phyloP scores from a whole-genome alignment of 2,329 filamentous ascomycete genomes.

The Penicillium sp. region DNA sequence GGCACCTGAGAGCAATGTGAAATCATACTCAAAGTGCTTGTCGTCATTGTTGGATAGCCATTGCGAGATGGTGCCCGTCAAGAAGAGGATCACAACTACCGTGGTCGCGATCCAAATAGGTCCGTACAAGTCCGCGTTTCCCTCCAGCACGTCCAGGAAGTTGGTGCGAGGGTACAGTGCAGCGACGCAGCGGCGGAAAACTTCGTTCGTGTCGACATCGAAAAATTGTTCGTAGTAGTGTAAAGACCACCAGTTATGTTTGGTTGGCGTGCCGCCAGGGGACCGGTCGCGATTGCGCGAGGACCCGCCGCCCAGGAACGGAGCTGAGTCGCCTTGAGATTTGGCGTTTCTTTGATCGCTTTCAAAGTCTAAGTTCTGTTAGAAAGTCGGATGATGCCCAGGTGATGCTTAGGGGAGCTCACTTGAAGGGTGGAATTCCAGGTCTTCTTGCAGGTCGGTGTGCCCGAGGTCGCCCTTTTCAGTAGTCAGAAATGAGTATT shows the following conservation, averaged over 20 bases:
- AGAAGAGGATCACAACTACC: conserved; percentile 90
- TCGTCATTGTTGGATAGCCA: conserved; percentile 72
- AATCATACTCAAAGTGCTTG: conserved; percentile 85
- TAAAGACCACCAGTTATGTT: conserved; percentile 89
- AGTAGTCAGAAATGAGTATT: conserved; percentile 13
- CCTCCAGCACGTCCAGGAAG: conserved; percentile 95
- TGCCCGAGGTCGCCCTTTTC: conserved; percentile 90
- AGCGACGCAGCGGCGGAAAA: conserved; percentile 81
- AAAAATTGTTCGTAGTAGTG: conserved; percentile 98
- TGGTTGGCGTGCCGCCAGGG: conserved; percentile 55
- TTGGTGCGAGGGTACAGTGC: conserved; percentile 89
- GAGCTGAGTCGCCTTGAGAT: conserved; percentile 51
- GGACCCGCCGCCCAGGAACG: conserved; percentile 50
- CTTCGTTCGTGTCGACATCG: conserved; percentile 92
- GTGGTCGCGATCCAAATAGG: conserved; percentile 99
- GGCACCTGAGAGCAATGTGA: conserved; percentile 81
- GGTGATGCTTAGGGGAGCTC: conserved; percentile 28
- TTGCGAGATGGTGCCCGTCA: conserved; percentile 92
- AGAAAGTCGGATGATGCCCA: not conserved
- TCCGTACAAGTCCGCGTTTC: conserved; percentile 94
- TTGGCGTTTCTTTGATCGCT: conserved; percentile 57
- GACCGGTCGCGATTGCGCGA: conserved; percentile 44
- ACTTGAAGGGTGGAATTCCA: conserved; percentile 96
- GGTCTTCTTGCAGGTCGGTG: conserved; percentile 96
- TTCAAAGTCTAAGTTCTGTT: conserved; percentile 62